Percentiles rank a stretch among this genome's conserved stretches.
Conservation (phyloP, 2,329 filamentous ascomycete species). For the Phaeosphaeriaceae sp. region DNA sequence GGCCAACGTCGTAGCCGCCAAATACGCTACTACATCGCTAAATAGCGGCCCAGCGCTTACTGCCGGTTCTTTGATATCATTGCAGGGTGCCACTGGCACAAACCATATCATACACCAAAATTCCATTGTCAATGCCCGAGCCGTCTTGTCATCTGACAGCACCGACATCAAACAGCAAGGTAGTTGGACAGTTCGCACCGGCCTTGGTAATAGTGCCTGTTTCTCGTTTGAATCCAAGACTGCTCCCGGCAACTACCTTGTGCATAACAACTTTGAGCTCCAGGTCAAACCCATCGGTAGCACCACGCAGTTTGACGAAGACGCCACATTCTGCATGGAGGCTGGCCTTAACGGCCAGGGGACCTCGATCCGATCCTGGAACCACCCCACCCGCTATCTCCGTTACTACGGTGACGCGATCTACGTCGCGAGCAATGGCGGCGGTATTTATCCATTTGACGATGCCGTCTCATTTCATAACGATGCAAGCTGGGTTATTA, state of each 20-base stretch:
- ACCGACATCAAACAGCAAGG: conserved; percentile 59
- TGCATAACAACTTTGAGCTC: conserved; percentile 63
- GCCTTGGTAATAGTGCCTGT: conserved; percentile 64
- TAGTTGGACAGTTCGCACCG: conserved; percentile 64
- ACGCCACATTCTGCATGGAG: conserved; percentile 68
- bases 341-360: conserved; percentile 59
- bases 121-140: conserved; percentile 60
- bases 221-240: conserved; percentile 67
- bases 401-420: conserved; percentile 59
- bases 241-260: conserved; percentile 63
- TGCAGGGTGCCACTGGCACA: conserved; percentile 61
- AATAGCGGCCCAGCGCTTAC: conserved; percentile 57
- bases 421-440: conserved; percentile 62
- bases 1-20: conserved; percentile 65
- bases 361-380: conserved; percentile 63
- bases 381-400: conserved; percentile 65
- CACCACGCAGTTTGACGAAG: conserved; percentile 63
- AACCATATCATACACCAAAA: conserved; percentile 63
- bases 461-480: conserved; percentile 56
- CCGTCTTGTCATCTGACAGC: conserved; percentile 60
- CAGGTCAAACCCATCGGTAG: conserved; percentile 59
- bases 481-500: conserved; percentile 58
- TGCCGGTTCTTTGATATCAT: conserved; percentile 59
- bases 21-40: conserved; percentile 59
- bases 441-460: conserved; percentile 61